Conservation (phyloP, 345 rosid species). For the Sonneratia alba region DNA sequence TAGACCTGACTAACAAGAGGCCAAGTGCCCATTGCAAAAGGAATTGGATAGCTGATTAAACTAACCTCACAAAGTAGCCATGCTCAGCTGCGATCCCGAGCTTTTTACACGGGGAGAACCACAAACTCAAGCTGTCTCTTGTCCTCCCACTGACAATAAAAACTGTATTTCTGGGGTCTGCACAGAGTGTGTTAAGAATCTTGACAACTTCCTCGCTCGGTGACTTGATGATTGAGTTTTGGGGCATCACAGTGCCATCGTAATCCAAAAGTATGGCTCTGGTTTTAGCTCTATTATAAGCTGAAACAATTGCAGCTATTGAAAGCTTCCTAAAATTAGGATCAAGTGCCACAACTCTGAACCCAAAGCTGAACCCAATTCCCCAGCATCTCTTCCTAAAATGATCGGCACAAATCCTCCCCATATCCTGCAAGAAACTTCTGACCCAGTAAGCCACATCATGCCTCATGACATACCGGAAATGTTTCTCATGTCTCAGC, state of each 20-base stretch:
- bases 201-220: conserved; percentile 23
- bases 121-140: conserved; percentile 18
- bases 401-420: conserved; percentile 30
- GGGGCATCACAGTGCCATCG: conserved; percentile 31
- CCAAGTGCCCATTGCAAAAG: not conserved
- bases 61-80: conserved; percentile 32
- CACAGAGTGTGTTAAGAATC: conserved; percentile 22
- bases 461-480: conserved; percentile 44
- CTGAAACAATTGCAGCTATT: conserved; percentile 13
- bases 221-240: conserved; percentile 15
- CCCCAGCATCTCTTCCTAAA: conserved; percentile 30
- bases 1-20: not conserved
- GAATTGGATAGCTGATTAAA: not conserved
- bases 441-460: conserved; percentile 54
- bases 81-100: conserved; percentile 36
- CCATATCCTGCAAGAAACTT: conserved; percentile 35
- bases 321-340: conserved; percentile 31
- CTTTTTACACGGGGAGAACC: conserved; percentile 28
- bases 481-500: conserved; percentile 38
- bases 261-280: conserved; percentile 37
- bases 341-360: conserved; percentile 31
- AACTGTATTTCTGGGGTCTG: conserved; percentile 24
- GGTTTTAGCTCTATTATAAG: conserved; percentile 17
- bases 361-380: conserved; percentile 29
- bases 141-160: conserved; percentile 36